phyloP scores from a whole-genome alignment of 2,329 filamentous ascomycete species.

The Aureobasidium sp. region DNA sequence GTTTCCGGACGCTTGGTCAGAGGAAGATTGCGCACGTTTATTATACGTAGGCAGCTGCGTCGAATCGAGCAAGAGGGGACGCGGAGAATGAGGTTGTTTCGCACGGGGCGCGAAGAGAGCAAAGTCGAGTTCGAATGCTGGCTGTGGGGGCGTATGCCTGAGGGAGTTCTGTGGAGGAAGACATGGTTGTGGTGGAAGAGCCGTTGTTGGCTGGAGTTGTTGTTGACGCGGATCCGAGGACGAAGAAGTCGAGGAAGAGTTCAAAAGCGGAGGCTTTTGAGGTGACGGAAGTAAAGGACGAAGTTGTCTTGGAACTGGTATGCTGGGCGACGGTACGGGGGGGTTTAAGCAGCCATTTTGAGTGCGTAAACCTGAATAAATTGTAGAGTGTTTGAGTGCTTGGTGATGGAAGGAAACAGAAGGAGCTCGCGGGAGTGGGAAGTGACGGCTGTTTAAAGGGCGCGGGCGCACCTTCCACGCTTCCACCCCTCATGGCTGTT shows the following conservation, averaged over 20 bases:
- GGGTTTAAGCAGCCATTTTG: constrained; percentile 20
- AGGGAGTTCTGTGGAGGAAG: constrained; percentile 54
- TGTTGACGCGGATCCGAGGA: constrained; percentile 29
- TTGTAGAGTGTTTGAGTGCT: background rate
- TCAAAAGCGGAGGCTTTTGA: constrained; percentile 44
- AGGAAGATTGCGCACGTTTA: too few relatives aligned
- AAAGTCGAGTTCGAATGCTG: constrained; percentile 58
- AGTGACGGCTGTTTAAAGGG: background rate
- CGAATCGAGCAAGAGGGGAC: constrained; percentile 48
- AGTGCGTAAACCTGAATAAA: constrained; percentile 3
- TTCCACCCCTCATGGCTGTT: background rate
- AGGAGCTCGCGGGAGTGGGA: background rate
- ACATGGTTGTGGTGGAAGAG: constrained; percentile 69
- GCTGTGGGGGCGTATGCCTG: constrained; percentile 43
- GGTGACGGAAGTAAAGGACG: constrained; percentile 20
- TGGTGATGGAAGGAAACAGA: background rate
- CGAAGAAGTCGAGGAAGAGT: constrained; percentile 44
- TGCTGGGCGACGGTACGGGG: constrained; percentile 16
- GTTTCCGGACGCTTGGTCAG: too few relatives aligned
- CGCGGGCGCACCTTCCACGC: background rate
- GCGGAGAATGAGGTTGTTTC: constrained; percentile 33
- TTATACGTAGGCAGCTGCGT: constrained; percentile 54
- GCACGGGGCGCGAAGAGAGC: constrained; percentile 59
- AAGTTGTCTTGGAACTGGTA: constrained; percentile 13
- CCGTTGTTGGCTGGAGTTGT: constrained; percentile 68